Conservation (phyloP, 805 yeast genomes). For the Maudiozyma turicensis region DNA sequence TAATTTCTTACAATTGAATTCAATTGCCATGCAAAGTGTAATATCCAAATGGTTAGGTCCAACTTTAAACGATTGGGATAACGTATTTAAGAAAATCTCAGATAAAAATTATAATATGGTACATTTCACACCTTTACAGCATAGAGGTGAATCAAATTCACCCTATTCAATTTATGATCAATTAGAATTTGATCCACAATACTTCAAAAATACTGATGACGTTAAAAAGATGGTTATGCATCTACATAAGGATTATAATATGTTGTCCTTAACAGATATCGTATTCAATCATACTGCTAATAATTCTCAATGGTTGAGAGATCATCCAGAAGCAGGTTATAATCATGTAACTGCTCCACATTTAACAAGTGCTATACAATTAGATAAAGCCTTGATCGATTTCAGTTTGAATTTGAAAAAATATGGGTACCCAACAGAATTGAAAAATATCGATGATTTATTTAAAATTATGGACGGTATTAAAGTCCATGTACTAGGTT, state of each 20-base stretch:
- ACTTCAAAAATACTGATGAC: constrained; percentile 48
- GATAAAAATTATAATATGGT: constrained; percentile 87
- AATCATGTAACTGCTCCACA: constrained; percentile 84
- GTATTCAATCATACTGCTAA: constrained; percentile 94
- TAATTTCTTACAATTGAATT: constrained; percentile 57
- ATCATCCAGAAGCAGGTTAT: constrained; percentile 88
- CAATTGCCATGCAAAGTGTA: constrained; percentile 73
- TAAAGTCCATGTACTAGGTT: constrained; percentile 53
- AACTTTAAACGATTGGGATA: constrained; percentile 62
- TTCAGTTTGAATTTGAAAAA: constrained; percentile 50
- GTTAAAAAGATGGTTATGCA: constrained; percentile 41
- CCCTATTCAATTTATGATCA: constrained; percentile 92
- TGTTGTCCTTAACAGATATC: constrained; percentile 79
- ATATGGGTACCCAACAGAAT: constrained; percentile 51
- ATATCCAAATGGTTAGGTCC: constrained; percentile 89
- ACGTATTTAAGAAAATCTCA: constrained; percentile 49
- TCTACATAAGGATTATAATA: constrained; percentile 45
- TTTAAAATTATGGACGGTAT: constrained; percentile 56
- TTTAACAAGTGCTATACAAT: constrained; percentile 69
- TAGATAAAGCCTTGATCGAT: constrained; percentile 58
- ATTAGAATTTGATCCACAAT: constrained; percentile 55
- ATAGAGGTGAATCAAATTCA: constrained; percentile 82
- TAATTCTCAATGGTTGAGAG: constrained; percentile 75
- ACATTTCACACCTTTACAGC: constrained; percentile 89
- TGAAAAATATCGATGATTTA: constrained; percentile 46